Base-by-base conservation (phyloP, 805 yeast genomes). In the Pichia sporocuriosa region DNA sequence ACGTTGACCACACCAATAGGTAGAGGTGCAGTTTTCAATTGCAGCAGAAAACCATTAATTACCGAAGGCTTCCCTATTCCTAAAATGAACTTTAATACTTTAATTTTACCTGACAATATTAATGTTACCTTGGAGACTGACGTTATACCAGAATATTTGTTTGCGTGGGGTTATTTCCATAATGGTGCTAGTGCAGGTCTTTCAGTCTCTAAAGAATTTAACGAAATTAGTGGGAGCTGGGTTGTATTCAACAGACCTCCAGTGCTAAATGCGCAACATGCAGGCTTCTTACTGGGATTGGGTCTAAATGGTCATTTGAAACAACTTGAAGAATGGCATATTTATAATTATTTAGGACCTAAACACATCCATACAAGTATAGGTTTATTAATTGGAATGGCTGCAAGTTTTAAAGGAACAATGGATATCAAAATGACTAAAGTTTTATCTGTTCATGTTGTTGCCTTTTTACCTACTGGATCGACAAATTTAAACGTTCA, bases 261-360 rank as follows among this genome's bases (percentile, higher is more conserved):
- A 1, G 70, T 65, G 4, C 58, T 84, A 25, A 79, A 77, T 50
- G 74, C 95, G 0, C 89, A 85, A 47, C 96, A 89, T 66, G 97
- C 96, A 19, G 99, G 99, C 0, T 88, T 93, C 51, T 62, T 93
- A n/a, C 63, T 87, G 16, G 98, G 97, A 0, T 66, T 93, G 21
- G 99, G 99, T 0, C 65, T 93, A 24, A 86, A 86, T 61, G 97
- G 97, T 0, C 96, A 89, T 57, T 63, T 93, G 52, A 78, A 74
- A 43, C 70, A 72, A 32, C 63, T 93, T 21, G 97, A 90, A 54
- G 96, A 93, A 59, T 93, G 97, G 97, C 96, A 89, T 57, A 84
- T 90, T 24, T 93, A 87, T 59, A 89, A 90, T 55, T 88, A 87
- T 51, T 65, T 93, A 40, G 95, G 96, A 0, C 95, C 96, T 0